phyloP scores from a whole-genome alignment of 2,329 filamentous ascomycete species.

The Fusarium piperis region DNA sequence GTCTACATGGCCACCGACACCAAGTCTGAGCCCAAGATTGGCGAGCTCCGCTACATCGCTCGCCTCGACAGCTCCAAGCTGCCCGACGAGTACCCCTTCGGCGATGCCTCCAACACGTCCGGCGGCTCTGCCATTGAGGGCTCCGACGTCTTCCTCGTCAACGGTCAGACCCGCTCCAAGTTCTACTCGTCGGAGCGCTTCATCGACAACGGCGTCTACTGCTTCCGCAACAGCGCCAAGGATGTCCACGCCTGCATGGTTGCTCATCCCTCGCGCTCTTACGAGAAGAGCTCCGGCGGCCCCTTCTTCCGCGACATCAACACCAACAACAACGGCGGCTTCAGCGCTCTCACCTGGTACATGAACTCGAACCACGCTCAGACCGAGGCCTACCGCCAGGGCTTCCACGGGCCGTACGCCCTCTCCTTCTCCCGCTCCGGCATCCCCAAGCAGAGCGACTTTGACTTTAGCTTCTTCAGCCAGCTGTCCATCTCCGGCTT shows the following conservation, averaged over 20 bases:
- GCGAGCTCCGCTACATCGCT: constrained; percentile 72
- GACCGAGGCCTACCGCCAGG: constrained; percentile 69
- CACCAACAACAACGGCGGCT: constrained; percentile 68
- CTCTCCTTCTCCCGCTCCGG: constrained; percentile 68
- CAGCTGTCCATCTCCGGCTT: constrained; percentile 67
- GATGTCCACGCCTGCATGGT: constrained; percentile 70
- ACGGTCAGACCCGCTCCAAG: constrained; percentile 72
- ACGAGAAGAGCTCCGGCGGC: constrained; percentile 71
- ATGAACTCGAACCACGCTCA: constrained; percentile 74
- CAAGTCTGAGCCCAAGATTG: constrained; percentile 63
- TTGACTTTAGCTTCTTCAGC: constrained; percentile 68
- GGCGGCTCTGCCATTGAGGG: constrained; percentile 65
- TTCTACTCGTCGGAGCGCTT: constrained; percentile 77
- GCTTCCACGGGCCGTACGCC: constrained; percentile 73
- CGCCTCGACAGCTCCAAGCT: constrained; percentile 63
- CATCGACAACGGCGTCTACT: constrained; percentile 73
- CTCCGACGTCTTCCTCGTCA: constrained; percentile 67
- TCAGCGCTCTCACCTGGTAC: constrained; percentile 71
- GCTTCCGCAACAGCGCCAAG: constrained; percentile 60
- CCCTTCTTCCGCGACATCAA: constrained; percentile 75
- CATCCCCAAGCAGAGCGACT: constrained; percentile 57
- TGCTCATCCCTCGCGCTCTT: constrained; percentile 54
- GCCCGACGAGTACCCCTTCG: constrained; percentile 63
- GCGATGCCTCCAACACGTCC: constrained; percentile 63
- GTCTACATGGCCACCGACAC: constrained; percentile 72